Percentiles rank a stretch among this genome's conserved stretches.
Evolutionary conservation across 2,329 filamentous ascomycete genomes (phyloP).

Genomic region (Ceratocystis harringtonii): DNA sequence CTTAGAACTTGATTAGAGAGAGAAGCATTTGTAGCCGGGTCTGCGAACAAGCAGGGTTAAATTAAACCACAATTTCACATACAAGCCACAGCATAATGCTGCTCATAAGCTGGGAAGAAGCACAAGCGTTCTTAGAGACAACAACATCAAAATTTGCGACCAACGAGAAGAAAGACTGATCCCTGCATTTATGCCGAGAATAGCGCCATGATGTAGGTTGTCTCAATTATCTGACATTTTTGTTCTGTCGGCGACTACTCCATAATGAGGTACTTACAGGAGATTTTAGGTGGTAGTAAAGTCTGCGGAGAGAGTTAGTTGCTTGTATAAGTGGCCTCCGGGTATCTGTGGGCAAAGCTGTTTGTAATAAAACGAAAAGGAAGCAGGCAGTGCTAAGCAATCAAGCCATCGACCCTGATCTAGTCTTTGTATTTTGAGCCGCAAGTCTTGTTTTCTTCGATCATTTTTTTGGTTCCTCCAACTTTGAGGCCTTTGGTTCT

Average conservation of each 20-base stretch:
- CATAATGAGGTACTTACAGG: too few species aligned
- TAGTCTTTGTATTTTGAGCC: background rate
- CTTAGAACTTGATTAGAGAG: background rate
- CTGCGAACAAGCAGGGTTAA: background rate
- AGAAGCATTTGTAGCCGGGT: background rate
- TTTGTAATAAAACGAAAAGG: background rate
- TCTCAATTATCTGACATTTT: background rate
- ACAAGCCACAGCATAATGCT: background rate
- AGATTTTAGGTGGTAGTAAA: background rate
- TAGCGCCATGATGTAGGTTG: background rate
- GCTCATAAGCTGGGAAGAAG: background rate
- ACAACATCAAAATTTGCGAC: conserved; percentile 4
- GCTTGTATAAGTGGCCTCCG: background rate
- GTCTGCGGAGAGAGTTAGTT: background rate
- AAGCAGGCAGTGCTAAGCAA: background rate
- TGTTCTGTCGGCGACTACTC: background rate
- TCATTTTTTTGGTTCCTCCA: background rate
- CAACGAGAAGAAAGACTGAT: background rate
- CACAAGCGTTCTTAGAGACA: conserved; percentile 2
- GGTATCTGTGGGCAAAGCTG: background rate
- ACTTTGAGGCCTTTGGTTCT: conserved; percentile 1
- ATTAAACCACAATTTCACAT: background rate
- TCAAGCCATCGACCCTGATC: background rate
- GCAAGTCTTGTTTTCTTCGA: background rate
- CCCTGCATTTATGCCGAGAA: conserved; percentile 6